Percentiles rank a stretch among this genome's conserved stretches.
Conservation (phyloP, 148 eudicot species). For the Chenopodium formosanum region DNA sequence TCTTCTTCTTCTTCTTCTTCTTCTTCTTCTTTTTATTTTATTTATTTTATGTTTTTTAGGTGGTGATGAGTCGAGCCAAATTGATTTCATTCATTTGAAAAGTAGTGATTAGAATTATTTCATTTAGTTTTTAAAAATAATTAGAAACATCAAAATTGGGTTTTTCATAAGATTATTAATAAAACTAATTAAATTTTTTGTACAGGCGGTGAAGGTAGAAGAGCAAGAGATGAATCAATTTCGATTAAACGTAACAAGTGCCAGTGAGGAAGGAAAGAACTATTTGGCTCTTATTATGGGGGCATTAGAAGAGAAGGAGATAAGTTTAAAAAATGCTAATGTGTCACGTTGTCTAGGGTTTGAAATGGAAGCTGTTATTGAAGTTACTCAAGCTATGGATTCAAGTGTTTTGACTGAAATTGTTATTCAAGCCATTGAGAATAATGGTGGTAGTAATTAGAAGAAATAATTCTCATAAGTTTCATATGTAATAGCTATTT, state of each 20-base stretch:
- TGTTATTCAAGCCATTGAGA: conserved; percentile 31
- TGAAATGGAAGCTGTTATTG: conserved; percentile 46
- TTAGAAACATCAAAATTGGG: no score
- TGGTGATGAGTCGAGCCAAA: not conserved
- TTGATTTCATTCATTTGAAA: no score
- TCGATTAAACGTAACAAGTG: conserved; percentile 35
- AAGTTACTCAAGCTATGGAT: conserved; percentile 33
- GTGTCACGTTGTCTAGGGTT: conserved; percentile 38
- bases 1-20: no score
- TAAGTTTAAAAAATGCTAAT: conserved; percentile 41
- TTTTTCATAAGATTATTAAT: not conserved
- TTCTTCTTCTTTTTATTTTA: not conserved
- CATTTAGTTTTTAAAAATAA: no score
- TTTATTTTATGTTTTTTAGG: not conserved
- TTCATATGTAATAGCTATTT: no score
- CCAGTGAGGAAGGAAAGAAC: conserved; percentile 30
- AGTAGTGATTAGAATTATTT: no score
- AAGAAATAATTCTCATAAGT: no score
- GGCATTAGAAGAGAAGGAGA: conserved; percentile 46
- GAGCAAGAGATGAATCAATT: conserved; percentile 23
- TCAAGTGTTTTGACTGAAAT: conserved; percentile 29
- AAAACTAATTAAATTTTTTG: not conserved
- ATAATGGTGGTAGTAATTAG: conserved; percentile 2
- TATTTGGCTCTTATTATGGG: conserved; percentile 42
- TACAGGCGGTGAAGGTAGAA: conserved; percentile 51